A percentile compares a stretch with the other conserved stretches of the same genome.
Evolutionary conservation across 352 stramenopile genomes (phyloP).

Genomic region (Phytopythium aichiense): DNA sequence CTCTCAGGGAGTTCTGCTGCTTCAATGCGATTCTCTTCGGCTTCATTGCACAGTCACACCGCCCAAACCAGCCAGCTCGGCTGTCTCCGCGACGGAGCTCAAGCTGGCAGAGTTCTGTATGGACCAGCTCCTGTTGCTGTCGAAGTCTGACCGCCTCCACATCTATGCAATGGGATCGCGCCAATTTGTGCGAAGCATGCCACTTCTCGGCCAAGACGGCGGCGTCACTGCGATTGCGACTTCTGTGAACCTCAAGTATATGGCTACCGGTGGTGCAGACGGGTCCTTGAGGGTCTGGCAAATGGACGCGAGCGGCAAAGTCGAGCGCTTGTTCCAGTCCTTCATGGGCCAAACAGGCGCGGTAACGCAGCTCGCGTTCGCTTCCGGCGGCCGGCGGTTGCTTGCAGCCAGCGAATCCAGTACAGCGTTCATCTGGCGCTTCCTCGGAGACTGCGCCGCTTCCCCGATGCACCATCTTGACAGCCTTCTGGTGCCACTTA

Average conservation of each 20-base stretch:
- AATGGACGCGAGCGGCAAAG: conserved; percentile 41
- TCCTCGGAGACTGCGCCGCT: conserved; percentile 32
- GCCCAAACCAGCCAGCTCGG: conserved; percentile 11
- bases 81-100: conserved; percentile 13
- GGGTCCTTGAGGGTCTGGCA: conserved; percentile 63
- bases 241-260: conserved; percentile 60
- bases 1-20: conserved; percentile 24
- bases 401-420: conserved; percentile 38
- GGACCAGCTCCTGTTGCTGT: conserved; percentile 47
- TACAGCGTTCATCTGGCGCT: conserved; percentile 57
- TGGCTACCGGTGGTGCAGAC: conserved; percentile 50
- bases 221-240: conserved; percentile 45
- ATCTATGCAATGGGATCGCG: conserved; percentile 40
- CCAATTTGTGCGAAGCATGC: conserved; percentile 45
- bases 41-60: conserved; percentile 33
- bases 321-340: conserved; percentile 51
- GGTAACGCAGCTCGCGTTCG: conserved; percentile 39
- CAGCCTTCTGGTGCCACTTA: background rate
- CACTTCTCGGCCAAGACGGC: conserved; percentile 42
- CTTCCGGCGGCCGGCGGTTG: conserved; percentile 30
- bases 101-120: conserved; percentile 48
- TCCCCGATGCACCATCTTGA: background rate
- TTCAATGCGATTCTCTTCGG: conserved; percentile 34
- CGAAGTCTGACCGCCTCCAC: conserved; percentile 41
- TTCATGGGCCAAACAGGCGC: conserved; percentile 42